Percentiles rank a stretch among this genome's conserved stretches.
These are phyloP conservation scores for Musa schizocarpa DNA, from an alignment of 176 grass and related monocot species.

Conservation along the genomic window DNA sequence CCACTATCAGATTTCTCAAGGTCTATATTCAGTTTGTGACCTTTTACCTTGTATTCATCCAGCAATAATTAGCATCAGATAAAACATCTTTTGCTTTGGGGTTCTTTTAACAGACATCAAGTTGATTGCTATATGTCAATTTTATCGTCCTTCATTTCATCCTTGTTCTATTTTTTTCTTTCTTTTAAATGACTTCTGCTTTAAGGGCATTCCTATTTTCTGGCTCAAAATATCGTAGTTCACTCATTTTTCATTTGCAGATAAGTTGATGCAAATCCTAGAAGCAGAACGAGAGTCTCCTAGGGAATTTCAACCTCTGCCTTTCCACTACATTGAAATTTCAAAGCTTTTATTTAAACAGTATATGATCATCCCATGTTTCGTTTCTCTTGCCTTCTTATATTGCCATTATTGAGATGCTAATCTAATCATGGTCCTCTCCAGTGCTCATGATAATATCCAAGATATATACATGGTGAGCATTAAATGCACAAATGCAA, in stretches of 20 bases:
- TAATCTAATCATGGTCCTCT: slow-evolving; percentile 6
- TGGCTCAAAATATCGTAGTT: background rate
- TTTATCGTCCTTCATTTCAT: background rate
- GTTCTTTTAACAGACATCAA: too few relatives aligned
- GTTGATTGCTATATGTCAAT: too few relatives aligned
- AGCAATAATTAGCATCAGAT: too few relatives aligned
- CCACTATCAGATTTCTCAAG: too few relatives aligned
- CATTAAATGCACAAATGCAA: background rate
- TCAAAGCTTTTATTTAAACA: slow-evolving; percentile 86
- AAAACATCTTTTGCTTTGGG: too few relatives aligned
- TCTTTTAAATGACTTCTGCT: background rate
- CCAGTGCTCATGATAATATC: slow-evolving; percentile 80
- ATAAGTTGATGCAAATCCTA: slow-evolving; percentile 74
- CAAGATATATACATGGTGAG: slow-evolving; percentile 85
- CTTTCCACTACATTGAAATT: slow-evolving; percentile 92
- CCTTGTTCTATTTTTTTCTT: background rate
- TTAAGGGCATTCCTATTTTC: background rate
- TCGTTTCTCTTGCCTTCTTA: background rate
- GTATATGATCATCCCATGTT: slow-evolving; percentile 33
- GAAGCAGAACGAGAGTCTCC: slow-evolving; percentile 88
- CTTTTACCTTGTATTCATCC: too few relatives aligned
- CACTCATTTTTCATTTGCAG: slow-evolving; percentile 24
- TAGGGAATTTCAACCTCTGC: slow-evolving; percentile 85
- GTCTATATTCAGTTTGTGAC: too few relatives aligned
- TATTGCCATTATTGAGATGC: background rate